Base-by-base conservation (phyloP, 495 filamentous ascomycete species). In the Immersiella caudata region DNA sequence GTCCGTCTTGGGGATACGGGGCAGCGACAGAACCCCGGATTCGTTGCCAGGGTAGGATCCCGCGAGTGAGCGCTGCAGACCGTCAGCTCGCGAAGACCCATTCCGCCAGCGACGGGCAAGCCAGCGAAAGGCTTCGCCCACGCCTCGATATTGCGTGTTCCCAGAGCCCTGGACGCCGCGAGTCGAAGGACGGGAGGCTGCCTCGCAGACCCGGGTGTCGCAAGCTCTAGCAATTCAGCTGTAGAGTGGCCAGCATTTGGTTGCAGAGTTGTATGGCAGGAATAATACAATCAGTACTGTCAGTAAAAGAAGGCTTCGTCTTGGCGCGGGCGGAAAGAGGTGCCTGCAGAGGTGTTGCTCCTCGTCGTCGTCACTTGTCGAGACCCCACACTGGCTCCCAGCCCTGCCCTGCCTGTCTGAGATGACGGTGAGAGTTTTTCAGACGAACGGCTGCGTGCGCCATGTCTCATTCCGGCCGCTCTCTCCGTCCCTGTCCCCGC, bases 21-120 rank as follows among this genome's bases (percentile, higher is more conserved):
- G 65, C 71, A 61, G 59, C 73, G 68, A 68, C 70, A 71, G 70
- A 70, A 67, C 73, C 74, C 75, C 73, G 68, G 73, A 75, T 74
- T 77, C 71, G 68, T 70, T 73, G 66, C 68, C 69, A 77, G 68
- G 73, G 75, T 77, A 68, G 49, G 66, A 75, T 75, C 75, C 75
- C 73, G 74, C 60, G 68, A 66, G 69, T 50, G 60, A 74, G 70
- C 70, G 70, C 69, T 70, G 73, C 71, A 73, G 71, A 65, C 70
- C 54, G 60, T 33, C 67, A 62, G 54, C 62, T 70, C 65, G 59
- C 65, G 60, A 70, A 49, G 36, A 26, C 22, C 12, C 57, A 56
- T 62, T 3, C 57, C 65, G 57, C 29, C 64, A 12, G 16, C n/a
- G 52, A n/a, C 22, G 20, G 50, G 54, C 26, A 27, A 26, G 24